A percentile compares a stretch with the other conserved stretches of the same genome.
Evolutionary conservation across 202 grass and related monocot genomes (phyloP).

Genomic region (Panicum virgatum): DNA sequence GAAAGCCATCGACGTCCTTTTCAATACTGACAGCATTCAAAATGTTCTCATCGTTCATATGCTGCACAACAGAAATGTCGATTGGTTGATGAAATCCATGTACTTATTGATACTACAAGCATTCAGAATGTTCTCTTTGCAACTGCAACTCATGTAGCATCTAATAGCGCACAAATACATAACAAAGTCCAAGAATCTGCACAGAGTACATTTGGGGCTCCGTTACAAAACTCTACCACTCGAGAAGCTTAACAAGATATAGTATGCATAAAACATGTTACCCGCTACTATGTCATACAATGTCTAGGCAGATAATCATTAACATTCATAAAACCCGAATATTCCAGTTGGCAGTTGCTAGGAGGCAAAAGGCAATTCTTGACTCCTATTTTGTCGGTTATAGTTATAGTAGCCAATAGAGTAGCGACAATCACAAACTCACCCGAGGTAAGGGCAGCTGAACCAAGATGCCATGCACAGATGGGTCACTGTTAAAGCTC

Average conservation of each 20-base stretch:
- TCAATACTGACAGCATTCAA: constrained; percentile 82
- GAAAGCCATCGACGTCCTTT: constrained; percentile 96
- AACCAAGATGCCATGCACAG: constrained; percentile 91
- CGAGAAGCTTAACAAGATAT: neutral
- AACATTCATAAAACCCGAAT: constrained; percentile 9
- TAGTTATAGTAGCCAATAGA: neutral
- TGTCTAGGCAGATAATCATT: neutral
- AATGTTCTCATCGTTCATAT: constrained; percentile 92
- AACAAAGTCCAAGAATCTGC: neutral
- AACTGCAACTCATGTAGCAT: constrained; percentile 28
- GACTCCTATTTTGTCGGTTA: neutral
- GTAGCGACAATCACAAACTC: constrained; percentile 15
- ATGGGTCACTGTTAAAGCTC: constrained; percentile 73
- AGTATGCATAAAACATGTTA: neutral
- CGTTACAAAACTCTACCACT: neutral
- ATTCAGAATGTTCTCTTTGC: constrained; percentile 46
- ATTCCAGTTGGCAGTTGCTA: neutral
- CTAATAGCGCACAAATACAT: neutral
- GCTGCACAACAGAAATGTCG: constrained; percentile 48
- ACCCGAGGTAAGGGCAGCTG: constrained; percentile 93
- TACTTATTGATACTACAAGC: constrained; percentile 50
- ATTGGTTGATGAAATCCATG: constrained; percentile 45
- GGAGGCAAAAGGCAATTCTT: neutral
- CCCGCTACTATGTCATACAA: neutral
- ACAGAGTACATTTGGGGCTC: neutral